Evolutionary conservation across 208 protist species (phyloP), one percentile per base, ranked within the genome.

Genomic region (Trypanosoma brucei): DNA sequence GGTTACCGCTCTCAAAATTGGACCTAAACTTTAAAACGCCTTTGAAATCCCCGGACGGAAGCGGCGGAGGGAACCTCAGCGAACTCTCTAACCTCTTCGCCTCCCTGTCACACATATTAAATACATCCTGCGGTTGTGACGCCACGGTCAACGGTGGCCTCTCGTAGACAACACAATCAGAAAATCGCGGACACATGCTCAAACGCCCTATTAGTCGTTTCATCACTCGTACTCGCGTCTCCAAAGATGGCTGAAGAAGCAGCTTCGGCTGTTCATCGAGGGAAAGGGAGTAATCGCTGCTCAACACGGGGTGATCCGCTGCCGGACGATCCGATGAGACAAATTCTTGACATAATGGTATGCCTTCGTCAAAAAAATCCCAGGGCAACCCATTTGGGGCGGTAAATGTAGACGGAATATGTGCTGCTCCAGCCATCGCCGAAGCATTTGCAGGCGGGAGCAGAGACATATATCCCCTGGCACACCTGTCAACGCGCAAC

Each of bases 1-100:
- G 81, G 64, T 99, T 99, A 7, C 96, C 97, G 68, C 76, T 78
- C 73, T 98, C 96, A 69, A 97, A 99, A 58, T 95, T 67, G 5
- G 93, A 92, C 30, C 81, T 75, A 68, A 98, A 98, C 11, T 55
- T 34, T n/a, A 98, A 70, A 51, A 68, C 49, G 69, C 58, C 50
- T 51, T 35, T 50, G n/a, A 45, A 8, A 33, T 35, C 42, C 31
- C 35, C 7, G 5, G 37, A 6, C 8, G 8, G 30, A 52, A 3
- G 40, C 30, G 36, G 9, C 44, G 22, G 9, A 5, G 31, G 8
- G 50, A 46, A 36, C 2, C 44, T 2, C 13, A 37, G 3, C 55
- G 1, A 39, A 40, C 3, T 57, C 35, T 42, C 2, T 3, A 37
- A 7, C 57, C 57, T 30, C 11, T 40, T 1, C 9, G 11, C 3